phyloP scores from a whole-genome alignment of 495 filamentous ascomycete species.

The Rostrohypoxylon terebratum region DNA sequence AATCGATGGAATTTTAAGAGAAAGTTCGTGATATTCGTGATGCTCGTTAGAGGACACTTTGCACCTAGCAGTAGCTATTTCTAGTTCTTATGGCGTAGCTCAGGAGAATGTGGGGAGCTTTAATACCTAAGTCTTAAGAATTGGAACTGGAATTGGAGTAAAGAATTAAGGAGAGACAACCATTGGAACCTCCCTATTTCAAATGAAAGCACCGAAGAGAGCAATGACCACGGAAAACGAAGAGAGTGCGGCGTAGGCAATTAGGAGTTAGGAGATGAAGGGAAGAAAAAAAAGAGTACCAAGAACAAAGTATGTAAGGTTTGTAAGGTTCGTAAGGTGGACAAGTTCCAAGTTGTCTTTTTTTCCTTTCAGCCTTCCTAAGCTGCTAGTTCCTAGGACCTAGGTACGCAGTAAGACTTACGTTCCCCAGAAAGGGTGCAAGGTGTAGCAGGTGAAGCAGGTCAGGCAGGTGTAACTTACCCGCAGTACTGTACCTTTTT shows the following conservation, averaged over 20 bases:
- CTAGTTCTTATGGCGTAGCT: constrained; percentile 31
- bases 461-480: neutral
- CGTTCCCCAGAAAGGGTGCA: constrained; percentile 20
- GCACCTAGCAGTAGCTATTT: constrained; percentile 48
- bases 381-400: too few species aligned
- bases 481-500: constrained; percentile 11
- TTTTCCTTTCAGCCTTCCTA: constrained; percentile 13
- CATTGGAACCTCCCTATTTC: neutral
- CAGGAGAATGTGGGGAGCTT: constrained; percentile 43
- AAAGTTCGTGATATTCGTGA: constrained; percentile 27
- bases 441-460: neutral
- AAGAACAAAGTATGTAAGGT: neutral
- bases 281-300: neutral
- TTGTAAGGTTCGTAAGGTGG: constrained; percentile 15
- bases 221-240: constrained; percentile 13
- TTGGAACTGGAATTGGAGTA: constrained; percentile 11
- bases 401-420: too few species aligned
- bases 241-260: constrained; percentile 5
- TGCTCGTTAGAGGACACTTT: constrained; percentile 48
- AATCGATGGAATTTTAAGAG: constrained; percentile 17
- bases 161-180: neutral
- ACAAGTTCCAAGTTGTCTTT: constrained; percentile 4
- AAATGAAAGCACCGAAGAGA: constrained; percentile 11
- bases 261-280: constrained; percentile 13
- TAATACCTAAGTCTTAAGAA: constrained; percentile 22